These are phyloP conservation scores for Colletotrichum sp. DNA, from an alignment of 2,329 filamentous ascomycete genomes.

Conservation along the genomic window DNA sequence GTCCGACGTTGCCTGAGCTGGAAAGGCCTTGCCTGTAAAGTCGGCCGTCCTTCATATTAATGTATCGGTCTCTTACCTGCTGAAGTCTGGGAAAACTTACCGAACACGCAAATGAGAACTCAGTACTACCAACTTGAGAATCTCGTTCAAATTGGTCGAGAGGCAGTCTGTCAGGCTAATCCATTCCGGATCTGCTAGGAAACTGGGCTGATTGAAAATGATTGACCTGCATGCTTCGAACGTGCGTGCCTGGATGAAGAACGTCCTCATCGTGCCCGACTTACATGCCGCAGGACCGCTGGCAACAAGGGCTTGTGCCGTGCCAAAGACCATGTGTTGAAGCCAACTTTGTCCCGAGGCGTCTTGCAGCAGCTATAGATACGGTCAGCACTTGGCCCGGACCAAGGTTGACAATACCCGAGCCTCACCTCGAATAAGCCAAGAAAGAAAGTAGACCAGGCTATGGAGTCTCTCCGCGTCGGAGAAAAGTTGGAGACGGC, in stretches of 20 bases:
- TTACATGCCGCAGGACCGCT: constrained; percentile 29
- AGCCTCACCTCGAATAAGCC: constrained; percentile 36
- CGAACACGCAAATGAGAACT: constrained; percentile 35
- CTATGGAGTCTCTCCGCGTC: not conserved
- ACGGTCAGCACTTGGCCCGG: not conserved
- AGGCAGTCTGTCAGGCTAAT: not conserved
- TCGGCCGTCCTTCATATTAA: not conserved
- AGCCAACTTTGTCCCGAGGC: constrained; percentile 35
- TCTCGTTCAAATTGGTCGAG: constrained; percentile 22
- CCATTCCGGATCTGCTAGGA: constrained; percentile 31
- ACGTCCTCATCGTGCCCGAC: constrained; percentile 23
- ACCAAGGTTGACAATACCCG: not conserved
- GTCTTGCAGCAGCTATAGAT: constrained; percentile 34
- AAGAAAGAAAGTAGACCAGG: constrained; percentile 38
- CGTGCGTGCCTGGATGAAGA: constrained; percentile 33
- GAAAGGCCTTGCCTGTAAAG: not conserved
- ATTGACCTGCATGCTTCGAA: constrained; percentile 37
- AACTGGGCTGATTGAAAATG: constrained; percentile 32
- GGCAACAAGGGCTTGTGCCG: constrained; percentile 32
- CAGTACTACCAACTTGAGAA: constrained; percentile 34
- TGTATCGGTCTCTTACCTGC: not conserved
- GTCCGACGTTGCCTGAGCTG: not conserved
- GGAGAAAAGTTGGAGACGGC: constrained; percentile 6
- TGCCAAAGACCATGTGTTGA: constrained; percentile 39
- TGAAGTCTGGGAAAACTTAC: constrained; percentile 22